Percentiles rank a stretch among this genome's conserved stretches.
These are phyloP conservation scores for Metarhizium brunneum DNA, from an alignment of 2,329 filamentous ascomycete genomes.

Conservation along the genomic window DNA sequence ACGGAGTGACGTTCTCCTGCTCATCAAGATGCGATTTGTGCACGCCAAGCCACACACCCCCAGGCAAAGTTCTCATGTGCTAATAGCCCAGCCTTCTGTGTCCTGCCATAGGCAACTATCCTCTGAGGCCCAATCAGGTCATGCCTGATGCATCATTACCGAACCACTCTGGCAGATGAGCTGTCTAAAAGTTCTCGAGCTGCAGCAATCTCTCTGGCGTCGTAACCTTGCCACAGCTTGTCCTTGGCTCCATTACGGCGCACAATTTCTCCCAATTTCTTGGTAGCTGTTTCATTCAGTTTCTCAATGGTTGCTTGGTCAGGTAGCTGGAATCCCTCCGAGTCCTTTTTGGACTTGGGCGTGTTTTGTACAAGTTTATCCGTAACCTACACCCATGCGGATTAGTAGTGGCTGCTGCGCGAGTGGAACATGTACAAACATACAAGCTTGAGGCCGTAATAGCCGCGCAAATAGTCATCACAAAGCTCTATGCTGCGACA, in stretches of 20 bases:
- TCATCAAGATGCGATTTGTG: background rate
- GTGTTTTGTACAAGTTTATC: constrained; percentile 37
- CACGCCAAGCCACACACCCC: background rate
- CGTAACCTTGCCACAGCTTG: constrained; percentile 64
- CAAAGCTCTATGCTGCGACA: constrained; percentile 88
- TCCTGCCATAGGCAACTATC: background rate
- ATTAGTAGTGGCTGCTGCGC: constrained; percentile 1
- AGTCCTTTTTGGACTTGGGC: constrained; percentile 35
- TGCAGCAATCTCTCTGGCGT: constrained; percentile 60
- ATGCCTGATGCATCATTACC: constrained; percentile 22
- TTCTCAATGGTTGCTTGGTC: constrained; percentile 50
- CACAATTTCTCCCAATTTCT: constrained; percentile 69
- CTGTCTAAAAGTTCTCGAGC: constrained; percentile 57
- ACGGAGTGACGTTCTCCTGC: background rate
- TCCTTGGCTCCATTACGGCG: constrained; percentile 51
- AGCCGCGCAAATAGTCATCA: constrained; percentile 83
- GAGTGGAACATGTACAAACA: constrained; percentile 14
- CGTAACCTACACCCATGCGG: constrained; percentile 30
- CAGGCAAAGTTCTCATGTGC: constrained; percentile 2
- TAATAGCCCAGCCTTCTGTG: background rate
- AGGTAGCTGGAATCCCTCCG: constrained; percentile 45
- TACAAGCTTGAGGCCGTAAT: constrained; percentile 82
- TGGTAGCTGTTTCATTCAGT: constrained; percentile 63
- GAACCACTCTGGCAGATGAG: constrained; percentile 33
- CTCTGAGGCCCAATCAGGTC: background rate